These are phyloP conservation scores for Bruguiera parviflora DNA, from an alignment of 345 rosid genomes.

Conservation along the genomic window DNA sequence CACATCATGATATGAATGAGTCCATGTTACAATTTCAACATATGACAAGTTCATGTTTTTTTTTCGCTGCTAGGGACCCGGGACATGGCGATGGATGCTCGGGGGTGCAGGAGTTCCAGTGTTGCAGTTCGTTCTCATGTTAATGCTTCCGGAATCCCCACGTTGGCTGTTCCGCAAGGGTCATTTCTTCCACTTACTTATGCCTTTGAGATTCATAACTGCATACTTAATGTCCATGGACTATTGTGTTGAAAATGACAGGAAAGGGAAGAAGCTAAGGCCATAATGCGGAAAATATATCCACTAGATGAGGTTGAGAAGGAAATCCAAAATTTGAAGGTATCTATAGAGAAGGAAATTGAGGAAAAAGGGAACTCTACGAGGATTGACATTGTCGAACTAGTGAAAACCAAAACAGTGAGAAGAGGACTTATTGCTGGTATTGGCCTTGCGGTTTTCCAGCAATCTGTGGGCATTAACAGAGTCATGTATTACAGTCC, in stretches of 20 bases:
- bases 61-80: slow-evolving; percentile 40
- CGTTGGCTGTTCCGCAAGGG: slow-evolving; percentile 91
- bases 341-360: slow-evolving; percentile 59
- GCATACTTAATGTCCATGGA: neutral
- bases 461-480: slow-evolving; percentile 87
- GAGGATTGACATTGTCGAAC: slow-evolving; percentile 50
- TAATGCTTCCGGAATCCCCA: slow-evolving; percentile 80
- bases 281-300: slow-evolving; percentile 55
- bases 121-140: slow-evolving; percentile 68
- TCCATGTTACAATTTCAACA: too few species aligned
- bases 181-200: neutral
- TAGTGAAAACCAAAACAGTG: slow-evolving; percentile 54
- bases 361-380: slow-evolving; percentile 48
- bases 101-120: slow-evolving; percentile 78
- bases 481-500: slow-evolving; percentile 94
- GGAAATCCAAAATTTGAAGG: slow-evolving; percentile 63
- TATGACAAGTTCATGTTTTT: neutral
- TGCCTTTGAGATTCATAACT: neutral
- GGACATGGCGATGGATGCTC: slow-evolving; percentile 98
- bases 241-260: slow-evolving; percentile 15
- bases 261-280: slow-evolving; percentile 77
- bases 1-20: too few species aligned
- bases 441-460: slow-evolving; percentile 78
- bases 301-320: slow-evolving; percentile 50
- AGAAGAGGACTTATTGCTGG: slow-evolving; percentile 84